phyloP scores from a whole-genome alignment of 768 basidiomycete species.

The Boletus pseudopeckii region DNA sequence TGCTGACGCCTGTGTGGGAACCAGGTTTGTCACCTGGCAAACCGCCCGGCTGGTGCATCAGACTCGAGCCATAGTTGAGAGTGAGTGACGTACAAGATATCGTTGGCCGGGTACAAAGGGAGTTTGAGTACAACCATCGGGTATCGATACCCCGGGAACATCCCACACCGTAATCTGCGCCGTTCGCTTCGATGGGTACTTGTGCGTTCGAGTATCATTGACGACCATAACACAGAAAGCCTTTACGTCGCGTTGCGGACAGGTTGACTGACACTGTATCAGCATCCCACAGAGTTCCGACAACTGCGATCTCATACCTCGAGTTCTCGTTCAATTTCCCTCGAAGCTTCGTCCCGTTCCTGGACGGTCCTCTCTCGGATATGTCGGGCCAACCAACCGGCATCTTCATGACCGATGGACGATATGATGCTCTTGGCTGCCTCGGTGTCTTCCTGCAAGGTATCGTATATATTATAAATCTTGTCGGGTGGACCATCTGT shows the following conservation, averaged over 20 bases:
- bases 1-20: constrained; percentile 61
- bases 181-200: constrained; percentile 50
- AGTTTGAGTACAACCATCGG: constrained; percentile 49
- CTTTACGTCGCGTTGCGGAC: constrained; percentile 72
- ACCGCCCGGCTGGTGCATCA: neutral
- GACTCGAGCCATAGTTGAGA: neutral
- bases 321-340: constrained; percentile 71
- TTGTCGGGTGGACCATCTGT: constrained; percentile 38
- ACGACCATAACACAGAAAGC: constrained; percentile 73
- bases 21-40: constrained; percentile 54
- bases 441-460: constrained; percentile 53
- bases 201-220: constrained; percentile 55
- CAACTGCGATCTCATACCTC: constrained; percentile 44
- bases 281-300: neutral
- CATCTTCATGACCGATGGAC: constrained; percentile 41
- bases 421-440: constrained; percentile 43
- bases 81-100: constrained; percentile 52
- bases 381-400: constrained; percentile 61
- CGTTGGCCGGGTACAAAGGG: constrained; percentile 59
- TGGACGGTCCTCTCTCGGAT: constrained; percentile 46
- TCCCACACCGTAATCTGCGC: constrained; percentile 89
- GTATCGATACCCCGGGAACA: constrained; percentile 46
- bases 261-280: constrained; percentile 42
- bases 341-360: constrained; percentile 48
- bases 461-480: constrained; percentile 57